phyloP scores from a whole-genome alignment of 2,329 filamentous ascomycete species.

The Fusarium burgessii region DNA sequence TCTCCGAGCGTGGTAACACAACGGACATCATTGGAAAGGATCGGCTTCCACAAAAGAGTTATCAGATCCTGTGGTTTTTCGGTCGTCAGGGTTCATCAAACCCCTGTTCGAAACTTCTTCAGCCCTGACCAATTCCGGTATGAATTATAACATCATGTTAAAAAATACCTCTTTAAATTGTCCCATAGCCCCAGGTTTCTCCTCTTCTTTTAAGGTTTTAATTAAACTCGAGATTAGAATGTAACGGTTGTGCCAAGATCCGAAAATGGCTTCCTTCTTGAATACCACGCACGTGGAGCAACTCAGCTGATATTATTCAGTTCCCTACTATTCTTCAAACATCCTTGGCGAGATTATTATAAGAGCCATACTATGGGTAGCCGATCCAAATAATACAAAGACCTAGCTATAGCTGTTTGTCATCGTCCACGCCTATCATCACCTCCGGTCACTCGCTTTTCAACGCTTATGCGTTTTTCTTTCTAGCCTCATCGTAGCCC shows the following conservation, averaged over 20 bases:
- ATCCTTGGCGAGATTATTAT: neutral
- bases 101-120: neutral
- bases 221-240: slow-evolving; percentile 3
- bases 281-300: neutral
- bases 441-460: neutral
- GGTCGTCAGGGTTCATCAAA: slow-evolving; percentile 1
- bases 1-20: slow-evolving; percentile 19
- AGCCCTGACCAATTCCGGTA: neutral
- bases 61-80: slow-evolving; percentile 27
- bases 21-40: slow-evolving; percentile 31
- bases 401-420: slow-evolving; percentile 12
- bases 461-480: slow-evolving; percentile 53
- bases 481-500: slow-evolving; percentile 57
- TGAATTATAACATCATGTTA: neutral
- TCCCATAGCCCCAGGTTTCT: neutral
- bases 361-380: slow-evolving; percentile 3
- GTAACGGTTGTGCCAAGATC: neutral
- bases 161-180: neutral
- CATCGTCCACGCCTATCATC: neutral
- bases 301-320: neutral
- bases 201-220: neutral
- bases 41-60: slow-evolving; percentile 18
- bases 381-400: slow-evolving; percentile 30
- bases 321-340: neutral
- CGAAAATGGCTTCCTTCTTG: neutral